Evolutionary conservation across 2,329 filamentous ascomycete genomes (phyloP).

Genomic region (Colletotrichum tanaceti): DNA sequence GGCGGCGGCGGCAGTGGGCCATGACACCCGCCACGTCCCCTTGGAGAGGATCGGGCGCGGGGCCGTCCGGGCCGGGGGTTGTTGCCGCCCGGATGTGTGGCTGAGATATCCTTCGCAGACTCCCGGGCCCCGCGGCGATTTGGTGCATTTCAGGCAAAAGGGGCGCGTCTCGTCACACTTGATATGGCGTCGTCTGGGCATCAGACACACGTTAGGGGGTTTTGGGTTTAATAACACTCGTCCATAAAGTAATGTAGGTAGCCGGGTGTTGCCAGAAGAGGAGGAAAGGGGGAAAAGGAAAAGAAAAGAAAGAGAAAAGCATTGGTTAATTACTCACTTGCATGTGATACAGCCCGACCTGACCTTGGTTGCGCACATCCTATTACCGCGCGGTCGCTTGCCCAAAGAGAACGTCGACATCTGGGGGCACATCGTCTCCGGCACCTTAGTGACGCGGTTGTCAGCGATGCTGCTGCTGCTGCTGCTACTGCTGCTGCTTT

Average conservation of each 20-base stretch:
- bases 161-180: slow-evolving; percentile 58
- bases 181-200: slow-evolving; percentile 49
- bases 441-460: neutral
- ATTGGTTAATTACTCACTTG: too few relatives aligned
- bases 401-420: slow-evolving; percentile 26
- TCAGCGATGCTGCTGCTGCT: neutral
- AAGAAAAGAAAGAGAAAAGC: neutral
- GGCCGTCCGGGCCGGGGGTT: slow-evolving; percentile 19
- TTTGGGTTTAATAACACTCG: too few relatives aligned
- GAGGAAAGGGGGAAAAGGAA: too few relatives aligned
- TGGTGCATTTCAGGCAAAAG: slow-evolving; percentile 55
- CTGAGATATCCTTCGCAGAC: slow-evolving; percentile 43
- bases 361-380: slow-evolving; percentile 27
- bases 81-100: slow-evolving; percentile 13
- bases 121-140: slow-evolving; percentile 55
- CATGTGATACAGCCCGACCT: slow-evolving; percentile 41
- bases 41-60: slow-evolving; percentile 10
- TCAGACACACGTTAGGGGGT: neutral
- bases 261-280: neutral
- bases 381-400: slow-evolving; percentile 1
- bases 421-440: slow-evolving; percentile 22
- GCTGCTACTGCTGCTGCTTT: too few relatives aligned
- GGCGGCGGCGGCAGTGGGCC: slow-evolving; percentile 32
- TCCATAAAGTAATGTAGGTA: neutral
- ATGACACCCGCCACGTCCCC: slow-evolving; percentile 6